A percentile compares a stretch with the other conserved stretches of the same genome.
Evolutionary conservation across 2,329 filamentous ascomycete species (phyloP).

Genomic region (Xylariaceae sp.): DNA sequence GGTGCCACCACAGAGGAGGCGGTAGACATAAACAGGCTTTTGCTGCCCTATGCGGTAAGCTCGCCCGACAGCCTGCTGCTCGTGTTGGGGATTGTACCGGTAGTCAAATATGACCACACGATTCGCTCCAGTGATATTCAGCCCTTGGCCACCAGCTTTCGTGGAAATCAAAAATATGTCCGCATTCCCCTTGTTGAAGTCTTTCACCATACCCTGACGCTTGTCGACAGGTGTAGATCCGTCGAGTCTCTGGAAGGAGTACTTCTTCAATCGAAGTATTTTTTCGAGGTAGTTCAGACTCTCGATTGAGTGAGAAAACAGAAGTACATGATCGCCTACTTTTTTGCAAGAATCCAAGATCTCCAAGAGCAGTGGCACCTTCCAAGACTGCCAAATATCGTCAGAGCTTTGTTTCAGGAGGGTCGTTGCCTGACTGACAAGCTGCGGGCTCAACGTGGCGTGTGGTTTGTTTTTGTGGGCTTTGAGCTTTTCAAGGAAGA

Average conservation of each 20-base stretch:
- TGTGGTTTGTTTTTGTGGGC: conserved; percentile 11
- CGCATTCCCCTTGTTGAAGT: conserved; percentile 57
- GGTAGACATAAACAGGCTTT: conserved; percentile 81
- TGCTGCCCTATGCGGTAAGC: conserved; percentile 81
- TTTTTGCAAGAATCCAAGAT: conserved; percentile 64
- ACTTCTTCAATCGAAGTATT: conserved; percentile 45
- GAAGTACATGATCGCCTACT: conserved; percentile 67
- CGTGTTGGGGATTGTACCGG: conserved; percentile 72
- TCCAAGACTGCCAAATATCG: conserved; percentile 57
- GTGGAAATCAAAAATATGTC: conserved; percentile 80
- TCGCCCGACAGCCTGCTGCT: conserved; percentile 83
- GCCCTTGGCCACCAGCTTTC: conserved; percentile 71
- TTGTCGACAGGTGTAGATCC: conserved; percentile 52
- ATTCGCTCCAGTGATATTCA: conserved; percentile 82
- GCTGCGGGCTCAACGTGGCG: conserved; percentile 23
- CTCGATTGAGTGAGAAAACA: conserved; percentile 72
- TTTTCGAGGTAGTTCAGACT: conserved; percentile 66
- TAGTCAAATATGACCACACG: conserved; percentile 85
- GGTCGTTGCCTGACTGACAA: conserved; percentile 27
- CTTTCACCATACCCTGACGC: conserved; percentile 61
- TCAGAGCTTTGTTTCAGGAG: conserved; percentile 37
- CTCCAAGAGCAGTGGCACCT: conserved; percentile 60
- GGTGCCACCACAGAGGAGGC: conserved; percentile 72
- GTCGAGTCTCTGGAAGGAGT: conserved; percentile 59
- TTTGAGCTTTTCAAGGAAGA: conserved; percentile 37